Percentiles rank a stretch among this genome's conserved stretches.
phyloP scores from a whole-genome alignment of 208 protist genomes.

The Leishmania mexicana region DNA sequence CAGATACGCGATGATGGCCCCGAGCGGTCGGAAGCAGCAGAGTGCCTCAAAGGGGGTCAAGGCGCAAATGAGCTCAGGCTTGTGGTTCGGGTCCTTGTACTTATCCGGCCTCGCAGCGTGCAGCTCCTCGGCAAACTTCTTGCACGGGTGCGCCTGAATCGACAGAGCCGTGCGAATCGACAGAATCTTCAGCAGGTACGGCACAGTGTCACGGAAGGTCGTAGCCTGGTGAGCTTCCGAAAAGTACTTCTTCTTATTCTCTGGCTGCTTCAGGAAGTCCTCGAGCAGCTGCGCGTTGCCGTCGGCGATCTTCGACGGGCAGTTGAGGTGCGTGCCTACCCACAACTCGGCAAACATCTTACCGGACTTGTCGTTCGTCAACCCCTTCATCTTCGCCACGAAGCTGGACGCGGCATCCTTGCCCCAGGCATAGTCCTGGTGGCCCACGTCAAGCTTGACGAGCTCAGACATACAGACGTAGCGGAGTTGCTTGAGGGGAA shows the following conservation, averaged over 20 bases:
- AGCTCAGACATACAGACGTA: conserved; percentile 35
- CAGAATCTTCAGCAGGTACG: conserved; percentile 98
- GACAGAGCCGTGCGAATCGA: conserved; percentile 96
- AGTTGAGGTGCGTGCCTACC: conserved; percentile 97
- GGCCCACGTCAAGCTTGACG: conserved; percentile 63
- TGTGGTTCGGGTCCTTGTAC: conserved; percentile 99
- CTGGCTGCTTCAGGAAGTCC: conserved; percentile 53
- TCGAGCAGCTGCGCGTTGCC: conserved; percentile 50
- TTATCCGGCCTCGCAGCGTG: conserved; percentile 88
- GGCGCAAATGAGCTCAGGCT: conserved; percentile 97
- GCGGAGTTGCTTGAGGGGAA: neutral
- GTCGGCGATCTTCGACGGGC: conserved; percentile 70
- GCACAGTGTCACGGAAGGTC: conserved; percentile 75
- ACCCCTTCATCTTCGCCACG: conserved; percentile 79
- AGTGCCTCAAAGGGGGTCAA: conserved; percentile 95
- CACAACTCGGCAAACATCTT: conserved; percentile 96
- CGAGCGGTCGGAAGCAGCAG: conserved; percentile 95
- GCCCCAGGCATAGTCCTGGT: conserved; percentile 89
- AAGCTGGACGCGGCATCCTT: conserved; percentile 79
- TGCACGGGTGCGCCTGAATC: conserved; percentile 98
- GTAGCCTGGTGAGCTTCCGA: conserved; percentile 51
- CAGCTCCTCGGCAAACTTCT: conserved; percentile 91
- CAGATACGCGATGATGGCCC: conserved; percentile 84
- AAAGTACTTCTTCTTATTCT: conserved; percentile 53
- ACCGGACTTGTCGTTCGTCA: conserved; percentile 48